Conservation (phyloP, 148 eudicot species). For the Cornus controversa region DNA sequence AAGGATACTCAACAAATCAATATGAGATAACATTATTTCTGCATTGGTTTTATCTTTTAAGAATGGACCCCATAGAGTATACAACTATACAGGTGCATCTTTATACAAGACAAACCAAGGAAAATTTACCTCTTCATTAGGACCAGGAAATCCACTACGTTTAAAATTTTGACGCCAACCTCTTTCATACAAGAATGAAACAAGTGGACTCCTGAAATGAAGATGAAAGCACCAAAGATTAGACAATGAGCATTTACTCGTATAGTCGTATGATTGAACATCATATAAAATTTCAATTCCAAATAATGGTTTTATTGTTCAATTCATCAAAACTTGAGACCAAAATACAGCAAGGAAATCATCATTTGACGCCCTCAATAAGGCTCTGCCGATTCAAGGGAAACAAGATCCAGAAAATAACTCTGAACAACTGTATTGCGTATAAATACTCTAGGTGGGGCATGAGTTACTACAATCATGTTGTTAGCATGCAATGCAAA, state of each 20-base stretch:
- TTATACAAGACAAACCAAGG: not conserved
- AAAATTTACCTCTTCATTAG: constrained; percentile 84
- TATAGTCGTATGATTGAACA: not conserved
- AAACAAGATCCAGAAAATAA: not conserved
- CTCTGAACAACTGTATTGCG: not conserved
- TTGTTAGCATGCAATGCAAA: not conserved
- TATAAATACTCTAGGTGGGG: not conserved
- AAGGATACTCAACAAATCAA: not conserved
- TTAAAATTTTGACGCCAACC: constrained; percentile 98
- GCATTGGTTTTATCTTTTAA: not conserved
- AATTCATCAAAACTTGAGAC: not conserved
- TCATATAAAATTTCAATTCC: not conserved
- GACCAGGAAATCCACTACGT: constrained; percentile 90
- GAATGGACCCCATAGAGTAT: not conserved
- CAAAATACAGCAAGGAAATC: not conserved
- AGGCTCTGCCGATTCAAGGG: not conserved
- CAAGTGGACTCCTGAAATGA: constrained; percentile 79
- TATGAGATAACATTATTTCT: not conserved
- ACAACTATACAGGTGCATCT: not conserved
- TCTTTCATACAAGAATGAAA: constrained; percentile 91
- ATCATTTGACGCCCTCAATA: not conserved
- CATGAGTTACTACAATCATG: not conserved
- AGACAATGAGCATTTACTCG: not conserved
- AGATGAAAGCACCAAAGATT: constrained; percentile 15
- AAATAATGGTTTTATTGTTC: not conserved